These are phyloP conservation scores for Tarenaya hassleriana DNA, from an alignment of 345 rosid genomes.

Conservation along the genomic window DNA sequence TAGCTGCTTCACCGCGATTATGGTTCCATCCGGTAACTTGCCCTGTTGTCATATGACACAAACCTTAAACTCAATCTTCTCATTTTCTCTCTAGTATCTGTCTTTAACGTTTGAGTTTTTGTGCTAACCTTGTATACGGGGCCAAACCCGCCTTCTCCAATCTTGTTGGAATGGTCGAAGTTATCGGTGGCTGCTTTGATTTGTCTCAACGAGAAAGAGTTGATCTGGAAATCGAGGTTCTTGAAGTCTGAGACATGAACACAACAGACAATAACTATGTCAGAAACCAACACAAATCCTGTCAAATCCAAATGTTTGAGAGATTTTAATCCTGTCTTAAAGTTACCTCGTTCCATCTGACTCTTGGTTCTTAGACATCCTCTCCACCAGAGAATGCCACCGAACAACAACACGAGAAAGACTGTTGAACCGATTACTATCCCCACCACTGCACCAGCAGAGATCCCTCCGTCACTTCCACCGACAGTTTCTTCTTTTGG, in stretches of 20 bases:
- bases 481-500: constrained; percentile 22
- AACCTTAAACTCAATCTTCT: not conserved
- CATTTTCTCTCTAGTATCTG: not conserved
- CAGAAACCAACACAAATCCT: constrained; percentile 3
- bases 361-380: constrained; percentile 32
- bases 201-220: constrained; percentile 44
- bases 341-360: constrained; percentile 36
- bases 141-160: constrained; percentile 74
- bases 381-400: constrained; percentile 45
- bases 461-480: constrained; percentile 17
- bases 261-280: constrained; percentile 9
- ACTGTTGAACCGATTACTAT: constrained; percentile 26
- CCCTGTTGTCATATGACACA: constrained; percentile 34
- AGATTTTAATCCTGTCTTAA: not conserved
- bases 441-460: constrained; percentile 28
- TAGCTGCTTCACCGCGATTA: constrained; percentile 49
- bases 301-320: constrained; percentile 1
- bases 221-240: constrained; percentile 37
- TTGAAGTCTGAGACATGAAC: constrained; percentile 30
- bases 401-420: constrained; percentile 30
- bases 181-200: constrained; percentile 46
- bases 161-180: constrained; percentile 45
- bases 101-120: not conserved
- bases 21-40: constrained; percentile 39
- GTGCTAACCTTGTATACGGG: constrained; percentile 53